phyloP scores from a whole-genome alignment of 2,329 filamentous ascomycete species.

The Talaromyces atroroseus region DNA sequence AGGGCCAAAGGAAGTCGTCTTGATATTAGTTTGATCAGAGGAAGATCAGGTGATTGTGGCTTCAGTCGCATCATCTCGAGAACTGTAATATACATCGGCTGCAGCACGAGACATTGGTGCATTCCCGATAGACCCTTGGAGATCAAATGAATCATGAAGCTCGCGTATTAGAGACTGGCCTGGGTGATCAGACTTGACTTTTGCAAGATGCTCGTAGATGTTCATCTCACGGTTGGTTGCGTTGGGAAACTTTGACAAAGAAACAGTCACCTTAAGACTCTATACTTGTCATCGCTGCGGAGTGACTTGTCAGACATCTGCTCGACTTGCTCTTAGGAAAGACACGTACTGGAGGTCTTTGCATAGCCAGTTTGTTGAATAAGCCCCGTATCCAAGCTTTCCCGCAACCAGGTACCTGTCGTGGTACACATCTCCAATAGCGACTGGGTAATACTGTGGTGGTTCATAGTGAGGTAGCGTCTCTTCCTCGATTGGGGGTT shows the following conservation, averaged over 20 bases:
- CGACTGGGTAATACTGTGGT: not conserved
- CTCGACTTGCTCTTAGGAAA: not conserved
- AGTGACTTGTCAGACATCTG: not conserved
- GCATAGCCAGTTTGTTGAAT: not conserved
- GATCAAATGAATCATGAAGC: not conserved
- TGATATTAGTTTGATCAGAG: slow-evolving; percentile 9
- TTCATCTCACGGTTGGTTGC: not conserved
- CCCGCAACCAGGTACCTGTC: not conserved
- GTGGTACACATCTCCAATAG: not conserved
- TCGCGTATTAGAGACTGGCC: not conserved
- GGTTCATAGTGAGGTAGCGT: not conserved
- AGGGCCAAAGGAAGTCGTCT: slow-evolving; percentile 29
- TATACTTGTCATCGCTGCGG: not conserved
- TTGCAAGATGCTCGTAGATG: not conserved
- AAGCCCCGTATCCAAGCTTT: not conserved
- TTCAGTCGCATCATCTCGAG: slow-evolving; percentile 28
- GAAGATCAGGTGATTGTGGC: slow-evolving; percentile 20
- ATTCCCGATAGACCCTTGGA: not conserved
- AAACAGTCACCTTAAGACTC: not conserved
- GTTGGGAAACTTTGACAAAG: not conserved
- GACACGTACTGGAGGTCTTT: not conserved
- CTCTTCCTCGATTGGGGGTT: not conserved
- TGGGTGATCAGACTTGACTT: not conserved
- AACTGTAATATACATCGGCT: not conserved
- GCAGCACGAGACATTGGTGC: not conserved